Evolutionary conservation across 495 filamentous ascomycete genomes (phyloP).

Genomic region (Daldinia loculata): DNA sequence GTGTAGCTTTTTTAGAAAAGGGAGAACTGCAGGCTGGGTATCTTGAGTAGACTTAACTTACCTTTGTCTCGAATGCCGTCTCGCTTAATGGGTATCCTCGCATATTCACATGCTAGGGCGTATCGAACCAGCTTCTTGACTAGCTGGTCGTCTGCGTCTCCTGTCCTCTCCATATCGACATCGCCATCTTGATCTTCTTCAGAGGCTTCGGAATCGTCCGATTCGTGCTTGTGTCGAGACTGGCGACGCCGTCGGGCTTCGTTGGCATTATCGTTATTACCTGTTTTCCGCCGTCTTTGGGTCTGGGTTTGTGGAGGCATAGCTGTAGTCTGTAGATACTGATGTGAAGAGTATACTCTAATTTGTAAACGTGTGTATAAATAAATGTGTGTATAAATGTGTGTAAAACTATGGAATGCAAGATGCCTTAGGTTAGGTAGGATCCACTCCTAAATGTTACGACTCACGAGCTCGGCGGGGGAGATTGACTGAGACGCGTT

Average conservation of each 20-base stretch:
- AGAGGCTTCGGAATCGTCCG: constrained; percentile 46
- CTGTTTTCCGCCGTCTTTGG: constrained; percentile 41
- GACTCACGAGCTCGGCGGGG: background rate
- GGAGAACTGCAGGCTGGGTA: background rate
- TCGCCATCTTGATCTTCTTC: constrained; percentile 48
- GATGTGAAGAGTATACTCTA: background rate
- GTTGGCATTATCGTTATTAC: constrained; percentile 29
- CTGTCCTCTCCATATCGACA: constrained; percentile 46
- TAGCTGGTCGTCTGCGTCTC: constrained; percentile 64
- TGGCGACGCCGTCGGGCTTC: constrained; percentile 31
- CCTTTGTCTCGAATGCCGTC: constrained; percentile 81
- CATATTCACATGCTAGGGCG: constrained; percentile 86
- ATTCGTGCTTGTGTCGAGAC: constrained; percentile 41
- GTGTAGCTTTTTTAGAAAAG: constrained; percentile 17
- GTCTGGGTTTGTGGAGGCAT: constrained; percentile 39
- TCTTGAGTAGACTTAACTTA: constrained; percentile 28
- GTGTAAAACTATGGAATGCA: too few relatives aligned
- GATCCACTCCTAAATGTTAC: background rate
- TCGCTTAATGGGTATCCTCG: constrained; percentile 78
- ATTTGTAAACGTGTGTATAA: too few relatives aligned
- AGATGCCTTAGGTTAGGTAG: too few relatives aligned
- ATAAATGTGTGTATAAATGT: too few relatives aligned
- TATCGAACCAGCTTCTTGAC: constrained; percentile 93
- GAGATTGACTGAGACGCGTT: background rate
- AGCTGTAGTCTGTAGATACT: background rate